Conservation (phyloP, 345 rosid genomes). For the Theobroma cacao region DNA sequence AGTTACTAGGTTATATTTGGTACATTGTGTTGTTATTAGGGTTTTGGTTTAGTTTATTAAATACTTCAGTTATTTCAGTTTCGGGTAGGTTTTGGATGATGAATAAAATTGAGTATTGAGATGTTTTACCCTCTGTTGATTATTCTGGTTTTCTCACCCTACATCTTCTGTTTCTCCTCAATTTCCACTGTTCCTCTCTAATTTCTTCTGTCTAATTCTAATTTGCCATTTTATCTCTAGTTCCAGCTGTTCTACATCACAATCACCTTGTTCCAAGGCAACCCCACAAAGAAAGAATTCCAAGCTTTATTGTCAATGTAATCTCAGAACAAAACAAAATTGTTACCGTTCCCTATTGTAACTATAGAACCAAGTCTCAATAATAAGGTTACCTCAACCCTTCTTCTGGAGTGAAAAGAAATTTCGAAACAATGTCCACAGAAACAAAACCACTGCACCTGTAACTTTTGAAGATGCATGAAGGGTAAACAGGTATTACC, state of each 20-base stretch:
- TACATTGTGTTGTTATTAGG: background rate
- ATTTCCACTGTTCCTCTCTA: background rate
- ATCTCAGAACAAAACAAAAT: background rate
- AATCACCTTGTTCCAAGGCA: background rate
- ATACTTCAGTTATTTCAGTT: background rate
- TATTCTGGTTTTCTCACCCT: background rate
- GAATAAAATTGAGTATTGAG: background rate
- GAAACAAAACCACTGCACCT: background rate
- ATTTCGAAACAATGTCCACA: background rate
- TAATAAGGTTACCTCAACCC: background rate
- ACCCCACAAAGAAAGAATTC: background rate
- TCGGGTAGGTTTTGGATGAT: background rate
- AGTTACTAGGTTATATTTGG: background rate
- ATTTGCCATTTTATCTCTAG: background rate
- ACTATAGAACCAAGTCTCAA: background rate
- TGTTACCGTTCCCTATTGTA: background rate
- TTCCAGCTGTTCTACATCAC: background rate
- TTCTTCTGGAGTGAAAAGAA: background rate
- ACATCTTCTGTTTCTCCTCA: background rate
- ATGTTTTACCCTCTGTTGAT: background rate
- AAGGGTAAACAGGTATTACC: background rate
- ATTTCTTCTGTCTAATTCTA: background rate
- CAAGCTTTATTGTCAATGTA: background rate
- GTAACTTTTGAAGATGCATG: constrained; percentile 2
- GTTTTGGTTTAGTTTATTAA: background rate